phyloP scores from a whole-genome alignment of 73 alveolate species.

The Symbiodinium natans region DNA sequence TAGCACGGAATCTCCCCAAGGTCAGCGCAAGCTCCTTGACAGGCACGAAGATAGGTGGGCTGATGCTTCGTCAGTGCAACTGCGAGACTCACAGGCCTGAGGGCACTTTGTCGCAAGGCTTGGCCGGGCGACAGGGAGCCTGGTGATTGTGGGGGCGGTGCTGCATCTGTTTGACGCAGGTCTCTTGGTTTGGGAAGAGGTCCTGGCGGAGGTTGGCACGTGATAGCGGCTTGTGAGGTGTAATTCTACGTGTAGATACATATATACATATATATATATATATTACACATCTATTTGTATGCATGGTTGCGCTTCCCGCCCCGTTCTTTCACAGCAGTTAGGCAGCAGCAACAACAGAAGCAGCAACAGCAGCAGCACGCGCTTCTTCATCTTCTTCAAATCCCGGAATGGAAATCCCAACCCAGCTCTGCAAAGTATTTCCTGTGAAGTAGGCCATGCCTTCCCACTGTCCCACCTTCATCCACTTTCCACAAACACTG shows the following conservation, averaged over 20 bases:
- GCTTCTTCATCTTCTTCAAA: too few relatives aligned
- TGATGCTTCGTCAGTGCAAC: background rate
- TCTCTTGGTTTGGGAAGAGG: constrained; percentile 58
- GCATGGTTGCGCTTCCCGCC: background rate
- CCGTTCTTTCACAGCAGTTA: background rate
- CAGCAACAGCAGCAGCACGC: too few relatives aligned
- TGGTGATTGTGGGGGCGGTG: background rate
- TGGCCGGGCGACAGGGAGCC: background rate
- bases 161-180: constrained; percentile 18
- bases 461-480: too few relatives aligned
- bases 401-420: too few relatives aligned
- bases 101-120: background rate
- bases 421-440: too few relatives aligned
- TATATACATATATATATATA: background rate
- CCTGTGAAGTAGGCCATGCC: too few relatives aligned
- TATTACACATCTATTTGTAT: background rate
- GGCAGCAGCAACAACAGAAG: too few relatives aligned
- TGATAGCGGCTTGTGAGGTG: background rate
- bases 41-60: too few relatives aligned
- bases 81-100: background rate
- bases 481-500: too few relatives aligned
- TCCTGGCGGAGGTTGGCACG: constrained; percentile 33
- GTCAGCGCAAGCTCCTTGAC: background rate
- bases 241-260: background rate
- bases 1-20: background rate